Percentiles rank a stretch among this genome's conserved stretches.
Evolutionary conservation across 352 stramenopile genomes (phyloP).

Genomic region (Globisporangium okanoganense): DNA sequence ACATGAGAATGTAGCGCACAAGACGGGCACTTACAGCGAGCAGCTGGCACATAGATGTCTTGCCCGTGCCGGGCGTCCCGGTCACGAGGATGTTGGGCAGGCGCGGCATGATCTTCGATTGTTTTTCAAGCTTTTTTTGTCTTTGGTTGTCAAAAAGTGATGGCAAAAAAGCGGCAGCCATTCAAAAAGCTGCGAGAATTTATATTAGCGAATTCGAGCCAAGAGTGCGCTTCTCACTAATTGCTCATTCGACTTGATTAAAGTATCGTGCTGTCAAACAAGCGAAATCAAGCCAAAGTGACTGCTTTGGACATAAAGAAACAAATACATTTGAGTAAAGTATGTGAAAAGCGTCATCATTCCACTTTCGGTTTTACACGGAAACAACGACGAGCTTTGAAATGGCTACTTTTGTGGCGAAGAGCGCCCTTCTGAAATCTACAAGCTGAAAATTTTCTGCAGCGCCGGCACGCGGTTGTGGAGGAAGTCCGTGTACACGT

Average conservation of each 20-base stretch:
- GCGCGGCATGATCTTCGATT: slow-evolving; percentile 33
- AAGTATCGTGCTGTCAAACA: background rate
- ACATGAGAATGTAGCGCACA: background rate
- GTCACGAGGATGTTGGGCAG: slow-evolving; percentile 97
- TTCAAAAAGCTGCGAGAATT: background rate
- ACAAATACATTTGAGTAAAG: background rate
- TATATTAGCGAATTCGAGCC: background rate
- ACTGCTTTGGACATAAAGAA: background rate
- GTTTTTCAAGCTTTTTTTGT: background rate
- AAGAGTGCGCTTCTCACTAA: background rate
- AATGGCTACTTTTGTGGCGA: background rate
- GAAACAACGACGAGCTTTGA: background rate
- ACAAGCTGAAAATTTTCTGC: slow-evolving; percentile 12
- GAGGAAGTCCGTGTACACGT: slow-evolving; percentile 13
- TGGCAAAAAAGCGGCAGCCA: slow-evolving; percentile 7
- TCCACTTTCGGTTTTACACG: background rate
- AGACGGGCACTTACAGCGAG: slow-evolving; percentile 58
- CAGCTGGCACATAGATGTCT: slow-evolving; percentile 92
- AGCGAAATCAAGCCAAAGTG: too few species aligned
- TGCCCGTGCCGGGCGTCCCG: slow-evolving; percentile 95
- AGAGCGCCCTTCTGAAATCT: background rate
- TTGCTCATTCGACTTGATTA: background rate
- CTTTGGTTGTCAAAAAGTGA: background rate
- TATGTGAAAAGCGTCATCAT: background rate
- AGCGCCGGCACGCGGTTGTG: slow-evolving; percentile 8